Evolutionary conservation across 2,329 filamentous ascomycete genomes (phyloP), one percentile per base, ranked within the genome.

Genomic region (Metarhizium brunneum): DNA sequence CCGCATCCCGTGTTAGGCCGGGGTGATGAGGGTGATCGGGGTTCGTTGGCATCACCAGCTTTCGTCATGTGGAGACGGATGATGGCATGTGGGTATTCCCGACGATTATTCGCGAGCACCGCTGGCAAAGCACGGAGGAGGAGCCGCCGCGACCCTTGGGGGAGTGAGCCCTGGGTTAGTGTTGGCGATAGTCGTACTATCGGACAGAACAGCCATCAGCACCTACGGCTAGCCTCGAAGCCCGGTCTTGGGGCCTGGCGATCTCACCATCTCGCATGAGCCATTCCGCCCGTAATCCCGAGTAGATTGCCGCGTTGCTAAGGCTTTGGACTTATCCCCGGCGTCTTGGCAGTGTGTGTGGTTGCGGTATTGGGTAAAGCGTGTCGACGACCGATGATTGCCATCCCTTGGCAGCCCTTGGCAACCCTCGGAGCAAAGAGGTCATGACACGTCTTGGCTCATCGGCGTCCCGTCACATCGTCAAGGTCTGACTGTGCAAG

Each of bases 401-500:
- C 7, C 29, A 47, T 36, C 14, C n/a, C 48, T 52, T 57, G 42
- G 43, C 55, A 43, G 20, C 30, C 35, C 16, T 36, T 20, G 49
- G 45, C 49, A 49, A 35, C 47, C 40, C 38, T 57, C 55, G 55
- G 55, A 54, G 55, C 20, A 48, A 47, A 52, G 10, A 57, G 55
- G 55, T 38, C 52, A 57, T 50, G 43, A 45, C 32, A 13, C 14
- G 29, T 18, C 20, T 45, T 54, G 35, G 20, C 43, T 30, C 48
- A 18, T 36, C 52, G 10, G 4, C 6, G 3, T n/a, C 42, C 30
- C n/a, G n/a, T 10, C 8, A 18, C 16, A 20, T 20, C 42, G 14
- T 52, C 29, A n/a, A 47, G 10, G 14, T 11, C 29, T 20, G 10
- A 42, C 14, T 32, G 18, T n/a, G 18, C 38, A 38, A 25, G 14